Percentiles rank a stretch among this genome's conserved stretches.
These are phyloP conservation scores for Lomentospora prolificans DNA, from an alignment of 2,329 filamentous ascomycete species.

Conservation along the genomic window DNA sequence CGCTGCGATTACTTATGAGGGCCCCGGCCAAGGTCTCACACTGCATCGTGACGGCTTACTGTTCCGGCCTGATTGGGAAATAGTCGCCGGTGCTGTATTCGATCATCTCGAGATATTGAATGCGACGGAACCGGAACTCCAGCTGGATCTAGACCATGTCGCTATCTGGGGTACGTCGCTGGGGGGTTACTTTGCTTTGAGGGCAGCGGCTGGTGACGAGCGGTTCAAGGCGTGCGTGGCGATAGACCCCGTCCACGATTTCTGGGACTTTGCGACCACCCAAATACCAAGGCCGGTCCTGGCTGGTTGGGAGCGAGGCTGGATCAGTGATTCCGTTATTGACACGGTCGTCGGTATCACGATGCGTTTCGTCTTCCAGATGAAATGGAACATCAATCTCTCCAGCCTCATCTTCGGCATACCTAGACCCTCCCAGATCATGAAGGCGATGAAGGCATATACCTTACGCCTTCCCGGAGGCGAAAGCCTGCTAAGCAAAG, in stretches of 20 bases:
- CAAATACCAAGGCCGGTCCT: conserved; percentile 18
- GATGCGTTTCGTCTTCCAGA: conserved; percentile 17
- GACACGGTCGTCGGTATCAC: conserved; percentile 16
- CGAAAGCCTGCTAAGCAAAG: conserved; percentile 12
- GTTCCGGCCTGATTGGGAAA: conserved; percentile 28
- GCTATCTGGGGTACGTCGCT: conserved; percentile 28
- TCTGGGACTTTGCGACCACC: conserved; percentile 17
- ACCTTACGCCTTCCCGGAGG: conserved; percentile 12
- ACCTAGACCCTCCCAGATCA: conserved; percentile 16
- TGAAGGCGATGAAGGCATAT: conserved; percentile 15
- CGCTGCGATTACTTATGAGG: conserved; percentile 33
- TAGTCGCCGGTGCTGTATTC: conserved; percentile 21
- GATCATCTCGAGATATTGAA: conserved; percentile 18
- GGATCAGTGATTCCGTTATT: conserved; percentile 17
- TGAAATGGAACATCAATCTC: conserved; percentile 20
- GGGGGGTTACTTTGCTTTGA: conserved; percentile 36
- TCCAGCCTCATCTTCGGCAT: conserved; percentile 17
- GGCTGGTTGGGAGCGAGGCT: conserved; percentile 15
- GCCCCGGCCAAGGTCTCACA: conserved; percentile 32
- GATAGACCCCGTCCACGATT: conserved; percentile 17
- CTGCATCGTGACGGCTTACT: conserved; percentile 18
- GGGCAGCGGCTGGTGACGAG: conserved; percentile 25
- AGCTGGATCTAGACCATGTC: conserved; percentile 26
- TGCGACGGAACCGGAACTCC: conserved; percentile 12
- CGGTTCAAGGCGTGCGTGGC: conserved; percentile 33